These are phyloP conservation scores for Gracilaria domingensis DNA, from an alignment of 23 red algal genomes.

Conservation along the genomic window DNA sequence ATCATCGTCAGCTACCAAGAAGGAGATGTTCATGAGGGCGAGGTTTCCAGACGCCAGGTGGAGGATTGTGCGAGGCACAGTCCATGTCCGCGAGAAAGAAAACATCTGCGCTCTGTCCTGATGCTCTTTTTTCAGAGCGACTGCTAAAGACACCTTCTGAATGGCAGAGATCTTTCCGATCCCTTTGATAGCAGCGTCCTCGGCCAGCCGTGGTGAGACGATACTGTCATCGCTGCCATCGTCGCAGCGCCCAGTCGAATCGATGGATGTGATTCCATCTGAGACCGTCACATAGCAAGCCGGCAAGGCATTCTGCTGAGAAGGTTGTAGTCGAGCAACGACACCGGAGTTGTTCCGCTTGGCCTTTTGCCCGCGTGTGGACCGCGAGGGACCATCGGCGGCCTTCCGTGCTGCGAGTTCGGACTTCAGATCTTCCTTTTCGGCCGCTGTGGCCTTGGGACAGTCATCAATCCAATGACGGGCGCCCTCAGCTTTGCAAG, in stretches of 20 bases:
- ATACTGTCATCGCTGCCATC: not conserved
- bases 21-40: conserved; percentile 20
- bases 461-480: conserved; percentile 24
- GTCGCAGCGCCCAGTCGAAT: not conserved
- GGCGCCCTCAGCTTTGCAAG: too few species aligned
- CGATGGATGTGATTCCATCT: conserved; percentile 5
- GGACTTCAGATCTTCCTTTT: not conserved
- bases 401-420: not conserved
- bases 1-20: conserved; percentile 49
- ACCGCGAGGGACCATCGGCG: not conserved
- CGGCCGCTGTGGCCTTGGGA: not conserved
- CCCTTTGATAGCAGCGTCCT: not conserved
- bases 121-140: conserved; percentile 5
- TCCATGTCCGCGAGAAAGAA: conserved; percentile 27
- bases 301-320: not conserved
- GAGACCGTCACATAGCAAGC: not conserved
- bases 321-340: not conserved
- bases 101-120: not conserved
- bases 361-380: not conserved
- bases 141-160: not conserved
- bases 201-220: not conserved
- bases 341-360: not conserved
- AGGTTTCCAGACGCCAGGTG: conserved; percentile 33
- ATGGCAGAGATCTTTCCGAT: conserved; percentile 12
- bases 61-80: conserved; percentile 23